Evolutionary conservation across 495 filamentous ascomycete species (phyloP), one percentile per base, ranked within the genome.

Genomic region (Haplographium delicatum): DNA sequence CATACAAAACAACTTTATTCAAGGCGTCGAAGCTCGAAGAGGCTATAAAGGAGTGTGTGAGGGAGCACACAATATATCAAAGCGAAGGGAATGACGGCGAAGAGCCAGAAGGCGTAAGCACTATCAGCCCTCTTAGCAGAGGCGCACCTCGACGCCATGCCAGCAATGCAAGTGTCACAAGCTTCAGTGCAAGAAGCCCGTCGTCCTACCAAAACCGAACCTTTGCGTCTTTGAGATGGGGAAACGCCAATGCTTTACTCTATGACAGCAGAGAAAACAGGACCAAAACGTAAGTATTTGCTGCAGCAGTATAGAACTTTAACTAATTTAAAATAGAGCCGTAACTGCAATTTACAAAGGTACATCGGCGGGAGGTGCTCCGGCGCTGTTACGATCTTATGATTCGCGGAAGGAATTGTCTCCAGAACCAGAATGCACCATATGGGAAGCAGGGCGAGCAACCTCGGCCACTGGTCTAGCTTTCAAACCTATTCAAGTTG

Each of bases 371-470:
- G 81, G 79, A 13, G 80, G 78, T 11, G 67, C 76, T 7, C 75
- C 89, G 0, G 82, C 84, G 2, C 65, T 98, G 44, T 69, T 98
- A 41, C 84, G 93, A 25, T 96, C 93, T 8, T 98, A 97, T 61
- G 91, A 95, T 56, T 96, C 94, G 20, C 80, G 89, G 53, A 89
- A 85, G 65, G 91, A 97, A 65, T 85, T 89, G 0, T 78, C 88
- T 3, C 85, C 91, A 0, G 89, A 94, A 63, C 87, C 88, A 50
- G 82, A 94, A 58, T 95, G 89, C 65, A 94, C 79, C 11, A 88
- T 98, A 44, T 98, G 93, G 93, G 79, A 98, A 66, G 93, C 93
- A 4, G 93, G 93, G 6, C 82, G 94, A 31, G 93, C 93, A n/a
- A 98, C 93, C 2, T 88, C 78, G 43, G 90, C 93, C 3, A 95